A percentile compares a stretch with the other conserved stretches of the same genome.
Conservation (phyloP, 83 land plant species). For the Diphasiastrum complanatum region DNA sequence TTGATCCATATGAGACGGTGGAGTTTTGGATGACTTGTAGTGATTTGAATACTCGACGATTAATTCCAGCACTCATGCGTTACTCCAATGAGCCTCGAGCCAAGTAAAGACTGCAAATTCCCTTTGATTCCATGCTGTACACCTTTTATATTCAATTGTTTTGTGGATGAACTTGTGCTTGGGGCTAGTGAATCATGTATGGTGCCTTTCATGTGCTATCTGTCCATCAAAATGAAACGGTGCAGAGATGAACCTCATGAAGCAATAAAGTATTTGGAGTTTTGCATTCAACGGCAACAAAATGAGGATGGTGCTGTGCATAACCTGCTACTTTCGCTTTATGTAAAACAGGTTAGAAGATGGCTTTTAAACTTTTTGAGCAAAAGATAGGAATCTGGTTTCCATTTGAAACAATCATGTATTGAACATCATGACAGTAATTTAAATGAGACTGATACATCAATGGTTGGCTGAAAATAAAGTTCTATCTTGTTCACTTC, state of each 20-base stretch:
- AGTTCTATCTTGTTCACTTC: no score
- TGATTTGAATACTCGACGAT: slow-evolving; percentile 72
- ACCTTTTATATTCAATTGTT: neutral
- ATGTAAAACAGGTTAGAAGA: slow-evolving; percentile 89
- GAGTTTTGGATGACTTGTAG: slow-evolving; percentile 84
- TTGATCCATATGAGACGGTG: slow-evolving; percentile 94
- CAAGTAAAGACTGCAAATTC: slow-evolving; percentile 40
- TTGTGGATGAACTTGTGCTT: neutral
- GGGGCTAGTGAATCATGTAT: neutral
- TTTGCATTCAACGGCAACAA: slow-evolving; percentile 63
- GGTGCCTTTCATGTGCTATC: neutral
- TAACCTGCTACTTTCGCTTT: slow-evolving; percentile 86
- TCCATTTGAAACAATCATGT: no score
- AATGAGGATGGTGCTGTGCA: slow-evolving; percentile 91
- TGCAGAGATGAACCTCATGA: slow-evolving; percentile 94
- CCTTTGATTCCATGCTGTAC: neutral
- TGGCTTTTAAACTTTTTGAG: no score
- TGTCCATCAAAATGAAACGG: neutral
- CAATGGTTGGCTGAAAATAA: no score
- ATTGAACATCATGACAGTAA: no score
- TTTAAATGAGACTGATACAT: no score
- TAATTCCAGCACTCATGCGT: slow-evolving; percentile 97
- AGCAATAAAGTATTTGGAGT: slow-evolving; percentile 90
- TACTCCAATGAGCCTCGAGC: slow-evolving; percentile 85
- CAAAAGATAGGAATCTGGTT: no score